Evolutionary conservation across 495 filamentous ascomycete genomes (phyloP), one percentile per base, ranked within the genome.

Genomic region (Hypoxylon subgilvum): DNA sequence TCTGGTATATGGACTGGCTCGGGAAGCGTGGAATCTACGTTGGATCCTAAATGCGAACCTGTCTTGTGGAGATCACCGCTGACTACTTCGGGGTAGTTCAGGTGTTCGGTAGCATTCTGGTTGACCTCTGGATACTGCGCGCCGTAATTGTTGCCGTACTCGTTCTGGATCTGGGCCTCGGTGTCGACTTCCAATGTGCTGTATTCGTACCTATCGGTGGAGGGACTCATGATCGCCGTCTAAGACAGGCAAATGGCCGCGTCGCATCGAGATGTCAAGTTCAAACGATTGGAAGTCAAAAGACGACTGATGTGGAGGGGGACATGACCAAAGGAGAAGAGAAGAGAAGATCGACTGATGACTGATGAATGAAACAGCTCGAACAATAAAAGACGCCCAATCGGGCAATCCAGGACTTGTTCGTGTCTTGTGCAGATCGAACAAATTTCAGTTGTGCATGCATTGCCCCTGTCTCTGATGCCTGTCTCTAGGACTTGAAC

Each of bases 101-200:
- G 17, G 23, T 64, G 36, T 41, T 40, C 53, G 49, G 19, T 54
- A 44, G 61, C 61, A 44, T 50, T 18, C 0, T 58, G 49, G 30
- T 64, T 58, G 30, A 64, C 53, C 21, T 64, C 48, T 12, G 61
- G 61, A 7, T 44, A 27, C 13, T 53, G 48, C 10, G 47, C 16
- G 13, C 52, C 52, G 27, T 19, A 16, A 10, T 36, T 34, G 36
- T 58, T 54, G 23, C 38, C 48, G 21, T 54, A 55, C 8, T 27
- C 23, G 23, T 3, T 8, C 23, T 52, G 52, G 21, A 52, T 57
- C 18, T 63, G 43, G 31, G 52, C 58, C 7, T 63, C 47, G 10
- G 39, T 46, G 32, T 59, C 55, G n/a, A 69, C 60, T 50, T 69
- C 67, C 3, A 69, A 39, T 10, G 63, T 69, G 14, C 67, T 69